phyloP scores from a whole-genome alignment of 345 rosid species.

The Eutrema heterophyllum region DNA sequence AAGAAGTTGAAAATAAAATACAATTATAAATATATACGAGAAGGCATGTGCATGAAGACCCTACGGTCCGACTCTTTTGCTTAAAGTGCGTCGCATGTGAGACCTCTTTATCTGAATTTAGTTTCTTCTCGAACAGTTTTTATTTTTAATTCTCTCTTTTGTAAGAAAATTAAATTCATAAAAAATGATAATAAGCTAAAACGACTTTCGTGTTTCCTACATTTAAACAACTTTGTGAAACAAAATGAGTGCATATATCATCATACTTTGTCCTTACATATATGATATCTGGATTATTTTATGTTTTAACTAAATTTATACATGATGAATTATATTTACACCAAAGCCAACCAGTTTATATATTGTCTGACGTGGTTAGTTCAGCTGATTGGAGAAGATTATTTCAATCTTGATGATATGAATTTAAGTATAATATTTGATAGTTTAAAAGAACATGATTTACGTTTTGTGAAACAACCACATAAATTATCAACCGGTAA shows the following conservation, averaged over 20 bases:
- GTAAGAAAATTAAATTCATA: background rate
- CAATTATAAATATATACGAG: slow-evolving; percentile 14
- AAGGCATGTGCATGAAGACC: slow-evolving; percentile 37
- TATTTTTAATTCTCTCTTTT: background rate
- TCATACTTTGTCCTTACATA: slow-evolving; percentile 19
- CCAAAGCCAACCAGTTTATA: background rate
- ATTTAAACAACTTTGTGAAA: slow-evolving; percentile 20
- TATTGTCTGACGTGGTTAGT: background rate
- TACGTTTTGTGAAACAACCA: background rate
- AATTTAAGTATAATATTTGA: background rate
- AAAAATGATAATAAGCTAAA: slow-evolving; percentile 14
- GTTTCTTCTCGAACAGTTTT: slow-evolving; percentile 24
- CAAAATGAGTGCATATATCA: slow-evolving; percentile 27
- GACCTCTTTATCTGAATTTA: slow-evolving; percentile 31
- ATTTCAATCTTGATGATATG: background rate
- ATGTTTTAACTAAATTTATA: background rate
- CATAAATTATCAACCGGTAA: background rate
- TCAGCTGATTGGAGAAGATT: background rate
- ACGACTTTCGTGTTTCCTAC: slow-evolving; percentile 23
- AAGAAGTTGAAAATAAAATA: background rate
- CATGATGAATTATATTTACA: background rate
- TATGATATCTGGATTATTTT: background rate
- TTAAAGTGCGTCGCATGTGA: slow-evolving; percentile 37
- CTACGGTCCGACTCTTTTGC: slow-evolving; percentile 33
- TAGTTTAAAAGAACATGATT: background rate